phyloP scores from a whole-genome alignment of 2,329 filamentous ascomycete genomes.

The Nemania sp. region DNA sequence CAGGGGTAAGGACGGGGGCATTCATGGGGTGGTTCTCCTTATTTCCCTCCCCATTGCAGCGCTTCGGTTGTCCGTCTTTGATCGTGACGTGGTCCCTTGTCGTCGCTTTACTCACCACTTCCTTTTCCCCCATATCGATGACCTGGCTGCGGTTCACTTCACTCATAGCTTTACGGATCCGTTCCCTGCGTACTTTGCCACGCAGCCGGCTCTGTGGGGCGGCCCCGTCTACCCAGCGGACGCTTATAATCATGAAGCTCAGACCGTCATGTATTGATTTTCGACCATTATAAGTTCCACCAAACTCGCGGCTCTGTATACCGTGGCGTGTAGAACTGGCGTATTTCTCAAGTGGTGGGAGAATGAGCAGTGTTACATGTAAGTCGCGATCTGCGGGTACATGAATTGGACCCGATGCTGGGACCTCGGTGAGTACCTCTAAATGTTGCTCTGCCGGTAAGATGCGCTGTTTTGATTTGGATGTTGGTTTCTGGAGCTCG shows the following conservation, averaged over 20 bases:
- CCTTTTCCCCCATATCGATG: conserved; percentile 49
- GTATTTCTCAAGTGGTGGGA: conserved; percentile 84
- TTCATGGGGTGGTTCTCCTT: conserved; percentile 60
- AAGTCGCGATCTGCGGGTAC: conserved; percentile 79
- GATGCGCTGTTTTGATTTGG: conserved; percentile 52
- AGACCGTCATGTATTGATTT: conserved; percentile 79
- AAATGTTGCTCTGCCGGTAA: conserved; percentile 50
- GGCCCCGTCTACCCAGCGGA: conserved; percentile 87
- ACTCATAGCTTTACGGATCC: conserved; percentile 67
- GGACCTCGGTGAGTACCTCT: conserved; percentile 65
- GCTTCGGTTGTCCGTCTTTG: conserved; percentile 44
- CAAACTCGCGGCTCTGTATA: conserved; percentile 84
- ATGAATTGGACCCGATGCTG: conserved; percentile 69
- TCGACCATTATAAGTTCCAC: conserved; percentile 61
- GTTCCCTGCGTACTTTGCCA: conserved; percentile 66
- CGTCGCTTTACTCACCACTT: conserved; percentile 39
- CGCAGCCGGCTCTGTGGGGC: conserved; percentile 67
- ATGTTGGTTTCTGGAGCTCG: conserved; percentile 60
- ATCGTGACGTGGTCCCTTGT: conserved; percentile 48
- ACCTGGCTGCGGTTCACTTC: conserved; percentile 60
- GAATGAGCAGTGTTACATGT: conserved; percentile 86
- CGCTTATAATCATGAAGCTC: conserved; percentile 84
- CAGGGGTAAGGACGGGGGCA: neutral
- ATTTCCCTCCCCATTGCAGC: conserved; percentile 51
- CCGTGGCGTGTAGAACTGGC: conserved; percentile 80